phyloP scores from a whole-genome alignment of 176 grass and related monocot genomes.

The barley (Hordeum vulgare) region DNA sequence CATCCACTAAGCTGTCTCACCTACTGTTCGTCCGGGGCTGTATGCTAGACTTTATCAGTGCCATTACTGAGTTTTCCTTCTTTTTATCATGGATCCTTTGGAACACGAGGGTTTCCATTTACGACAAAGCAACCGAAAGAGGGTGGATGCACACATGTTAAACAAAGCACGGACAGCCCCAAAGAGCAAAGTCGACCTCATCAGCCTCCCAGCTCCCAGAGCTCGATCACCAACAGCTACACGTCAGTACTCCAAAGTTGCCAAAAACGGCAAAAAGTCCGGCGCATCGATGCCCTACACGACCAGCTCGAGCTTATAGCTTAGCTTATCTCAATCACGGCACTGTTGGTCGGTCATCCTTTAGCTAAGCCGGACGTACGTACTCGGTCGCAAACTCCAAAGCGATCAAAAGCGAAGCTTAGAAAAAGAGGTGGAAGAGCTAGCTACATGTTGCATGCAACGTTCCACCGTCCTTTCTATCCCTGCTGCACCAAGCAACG shows the following conservation, averaged over 20 bases:
- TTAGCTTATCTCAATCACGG: conserved; percentile 38
- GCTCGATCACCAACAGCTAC: not conserved
- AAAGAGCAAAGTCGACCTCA: not conserved
- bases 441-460: not conserved
- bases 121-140: conserved; percentile 49
- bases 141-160: not conserved
- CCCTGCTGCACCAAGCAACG: not conserved
- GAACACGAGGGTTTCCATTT: conserved; percentile 11
- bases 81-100: not conserved
- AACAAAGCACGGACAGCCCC: conserved; percentile 22
- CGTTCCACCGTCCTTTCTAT: conserved; percentile 12
- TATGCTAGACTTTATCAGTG: not conserved
- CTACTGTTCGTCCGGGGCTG: not conserved
- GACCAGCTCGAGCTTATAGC: not conserved
- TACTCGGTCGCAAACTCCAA: conserved; percentile 7
- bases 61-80: not conserved
- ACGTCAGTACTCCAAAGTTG: not conserved
- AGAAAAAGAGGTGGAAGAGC: not conserved
- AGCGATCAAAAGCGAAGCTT: conserved; percentile 17
- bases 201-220: not conserved
- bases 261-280: conserved; percentile 30
- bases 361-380: not conserved
- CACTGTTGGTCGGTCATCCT: conserved; percentile 30
- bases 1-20: not conserved
- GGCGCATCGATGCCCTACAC: conserved; percentile 8